Evolutionary conservation across 306 rosid genomes (phyloP).

Genomic region (Phaseolus lunatus): DNA sequence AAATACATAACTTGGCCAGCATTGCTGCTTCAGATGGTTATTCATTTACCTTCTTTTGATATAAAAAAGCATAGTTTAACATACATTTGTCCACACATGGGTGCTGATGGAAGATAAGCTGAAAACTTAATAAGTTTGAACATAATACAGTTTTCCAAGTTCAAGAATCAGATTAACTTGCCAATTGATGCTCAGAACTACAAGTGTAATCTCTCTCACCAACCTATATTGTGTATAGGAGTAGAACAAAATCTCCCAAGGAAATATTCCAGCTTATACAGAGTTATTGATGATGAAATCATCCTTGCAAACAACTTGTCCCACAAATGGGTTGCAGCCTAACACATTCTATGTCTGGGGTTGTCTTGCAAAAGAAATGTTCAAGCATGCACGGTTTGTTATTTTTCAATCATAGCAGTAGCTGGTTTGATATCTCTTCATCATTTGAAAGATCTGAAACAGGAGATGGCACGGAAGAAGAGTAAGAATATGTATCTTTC

Average conservation of each 20-base stretch:
- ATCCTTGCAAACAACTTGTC: slow-evolving; percentile 30
- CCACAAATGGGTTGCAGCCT: slow-evolving; percentile 18
- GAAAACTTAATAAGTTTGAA: slow-evolving; percentile 15
- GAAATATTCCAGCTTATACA: slow-evolving; percentile 24
- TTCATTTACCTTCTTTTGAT: slow-evolving; percentile 13
- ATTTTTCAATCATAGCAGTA: slow-evolving; percentile 21
- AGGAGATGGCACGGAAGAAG: slow-evolving; percentile 25
- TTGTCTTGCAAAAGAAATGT: slow-evolving; percentile 8
- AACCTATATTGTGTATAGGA: slow-evolving; percentile 9
- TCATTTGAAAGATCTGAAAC: slow-evolving; percentile 28
- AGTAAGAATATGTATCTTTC: slow-evolving; percentile 33
- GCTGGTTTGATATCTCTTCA: slow-evolving; percentile 19
- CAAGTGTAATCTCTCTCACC: slow-evolving; percentile 19
- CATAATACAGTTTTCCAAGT: slow-evolving; percentile 27
- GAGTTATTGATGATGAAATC: slow-evolving; percentile 34
- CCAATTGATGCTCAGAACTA: slow-evolving; percentile 33
- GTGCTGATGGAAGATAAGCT: neutral
- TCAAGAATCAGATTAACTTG: slow-evolving; percentile 32
- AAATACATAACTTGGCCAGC: slow-evolving; percentile 3
- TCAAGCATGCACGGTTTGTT: slow-evolving; percentile 36
- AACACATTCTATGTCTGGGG: slow-evolving; percentile 21
- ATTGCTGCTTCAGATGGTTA: slow-evolving; percentile 1
- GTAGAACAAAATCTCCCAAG: slow-evolving; percentile 44
- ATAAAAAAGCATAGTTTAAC: slow-evolving; percentile 1
- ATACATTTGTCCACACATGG: slow-evolving; percentile 14